phyloP scores from a whole-genome alignment of 2,329 filamentous ascomycete genomes.

The Raffaelea arxii region DNA sequence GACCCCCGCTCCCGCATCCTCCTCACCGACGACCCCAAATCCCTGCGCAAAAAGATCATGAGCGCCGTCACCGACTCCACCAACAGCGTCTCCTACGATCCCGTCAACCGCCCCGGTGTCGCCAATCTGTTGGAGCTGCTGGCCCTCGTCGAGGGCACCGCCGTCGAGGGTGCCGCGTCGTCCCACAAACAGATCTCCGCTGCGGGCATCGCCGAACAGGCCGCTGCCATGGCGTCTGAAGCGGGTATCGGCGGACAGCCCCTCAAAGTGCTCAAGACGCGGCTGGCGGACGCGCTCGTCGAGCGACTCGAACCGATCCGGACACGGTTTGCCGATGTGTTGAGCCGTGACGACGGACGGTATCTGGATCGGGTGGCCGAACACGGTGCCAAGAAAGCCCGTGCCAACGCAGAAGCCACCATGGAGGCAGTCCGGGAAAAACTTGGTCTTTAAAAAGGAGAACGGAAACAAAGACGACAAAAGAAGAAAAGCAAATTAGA shows the following conservation, averaged over 20 bases:
- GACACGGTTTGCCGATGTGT: constrained; percentile 43
- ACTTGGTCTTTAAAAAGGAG: constrained; percentile 32
- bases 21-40: constrained; percentile 59
- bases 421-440: constrained; percentile 44
- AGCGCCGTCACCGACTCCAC: constrained; percentile 67
- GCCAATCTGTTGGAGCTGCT: constrained; percentile 78
- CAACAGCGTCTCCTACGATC: constrained; percentile 63
- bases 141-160: constrained; percentile 48
- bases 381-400: constrained; percentile 52
- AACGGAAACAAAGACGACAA: too few species aligned
- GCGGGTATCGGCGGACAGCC: constrained; percentile 24
- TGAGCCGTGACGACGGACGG: constrained; percentile 21
- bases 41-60: constrained; percentile 61
- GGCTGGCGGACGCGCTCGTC: constrained; percentile 49
- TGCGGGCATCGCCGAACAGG: background rate
- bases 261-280: constrained; percentile 53
- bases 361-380: constrained; percentile 43
- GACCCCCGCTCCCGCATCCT: constrained; percentile 69
- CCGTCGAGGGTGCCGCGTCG: background rate
- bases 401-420: constrained; percentile 46
- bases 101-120: constrained; percentile 61
- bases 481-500: background rate
- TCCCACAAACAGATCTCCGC: background rate
- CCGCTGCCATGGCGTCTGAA: constrained; percentile 8
- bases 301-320: constrained; percentile 43